Evolutionary conservation across 345 rosid genomes (phyloP).

Genomic region (Firmiana major): DNA sequence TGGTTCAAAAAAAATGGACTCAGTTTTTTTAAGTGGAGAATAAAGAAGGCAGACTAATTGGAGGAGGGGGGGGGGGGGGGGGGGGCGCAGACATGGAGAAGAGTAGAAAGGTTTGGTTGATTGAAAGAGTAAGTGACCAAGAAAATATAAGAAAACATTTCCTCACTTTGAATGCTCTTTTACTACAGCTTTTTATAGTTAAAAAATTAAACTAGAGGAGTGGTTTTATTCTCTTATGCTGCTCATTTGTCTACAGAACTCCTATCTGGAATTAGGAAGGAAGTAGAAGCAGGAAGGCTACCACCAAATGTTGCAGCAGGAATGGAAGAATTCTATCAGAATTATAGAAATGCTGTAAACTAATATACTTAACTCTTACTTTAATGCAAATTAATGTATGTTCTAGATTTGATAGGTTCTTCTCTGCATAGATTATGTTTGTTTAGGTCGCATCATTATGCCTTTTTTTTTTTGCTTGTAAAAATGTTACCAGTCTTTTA

Average conservation of each 20-base stretch:
- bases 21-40: not conserved
- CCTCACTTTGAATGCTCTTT: not conserved
- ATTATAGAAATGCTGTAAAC: slow-evolving; percentile 88
- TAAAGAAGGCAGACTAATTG: not conserved
- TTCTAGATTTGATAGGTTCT: slow-evolving; percentile 1
- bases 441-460: not conserved
- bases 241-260: slow-evolving; percentile 52
- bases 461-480: not conserved
- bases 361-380: slow-evolving; percentile 29
- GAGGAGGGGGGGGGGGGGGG: not conserved
- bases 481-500: not conserved
- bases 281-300: slow-evolving; percentile 68
- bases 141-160: not conserved
- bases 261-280: slow-evolving; percentile 65
- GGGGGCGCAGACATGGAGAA: not conserved
- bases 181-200: not conserved
- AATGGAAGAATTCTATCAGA: slow-evolving; percentile 83
- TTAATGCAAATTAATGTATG: slow-evolving; percentile 16
- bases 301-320: slow-evolving; percentile 69
- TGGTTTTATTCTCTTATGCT: slow-evolving; percentile 17
- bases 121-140: not conserved
- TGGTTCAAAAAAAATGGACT: not conserved
- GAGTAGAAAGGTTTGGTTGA: not conserved
- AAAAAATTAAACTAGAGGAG: not conserved
- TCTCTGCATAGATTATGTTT: not conserved